Evolutionary conservation across 2,329 filamentous ascomycete genomes (phyloP).

Genomic region (Ambrosiella cleistominuta): DNA sequence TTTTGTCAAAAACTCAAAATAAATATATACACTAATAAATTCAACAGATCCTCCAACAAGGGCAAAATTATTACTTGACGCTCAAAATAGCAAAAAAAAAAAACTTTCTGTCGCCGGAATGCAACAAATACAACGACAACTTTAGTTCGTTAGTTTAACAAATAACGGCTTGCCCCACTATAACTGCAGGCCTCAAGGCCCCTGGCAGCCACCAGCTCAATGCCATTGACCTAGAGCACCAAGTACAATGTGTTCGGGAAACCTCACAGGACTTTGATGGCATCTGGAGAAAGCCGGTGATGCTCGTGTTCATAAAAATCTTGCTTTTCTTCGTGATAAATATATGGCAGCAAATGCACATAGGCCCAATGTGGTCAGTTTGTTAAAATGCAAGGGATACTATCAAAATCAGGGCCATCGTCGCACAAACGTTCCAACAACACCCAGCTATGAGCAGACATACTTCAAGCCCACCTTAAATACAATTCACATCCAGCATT

Average conservation of each 20-base stretch:
- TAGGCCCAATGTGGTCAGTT: no score
- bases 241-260: constrained; percentile 4
- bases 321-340: no score
- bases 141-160: neutral
- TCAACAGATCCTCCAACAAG: no score
- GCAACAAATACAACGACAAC: neutral
- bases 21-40: no score
- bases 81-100: neutral
- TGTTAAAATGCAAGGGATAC: no score
- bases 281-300: neutral
- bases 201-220: neutral
- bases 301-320: neutral
- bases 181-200: neutral
- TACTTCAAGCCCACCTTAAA: neutral
- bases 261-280: neutral
- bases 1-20: no score
- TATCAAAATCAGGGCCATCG: no score
- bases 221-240: neutral
- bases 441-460: no score
- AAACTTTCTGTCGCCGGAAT: neutral
- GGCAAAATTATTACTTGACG: no score
- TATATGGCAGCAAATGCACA: no score
- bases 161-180: neutral
- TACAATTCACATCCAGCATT: neutral
- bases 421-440: no score